A percentile compares a stretch with the other conserved stretches of the same genome.
These are phyloP conservation scores for Nemania diffusa DNA, from an alignment of 2,329 filamentous ascomycete genomes.

Conservation along the genomic window DNA sequence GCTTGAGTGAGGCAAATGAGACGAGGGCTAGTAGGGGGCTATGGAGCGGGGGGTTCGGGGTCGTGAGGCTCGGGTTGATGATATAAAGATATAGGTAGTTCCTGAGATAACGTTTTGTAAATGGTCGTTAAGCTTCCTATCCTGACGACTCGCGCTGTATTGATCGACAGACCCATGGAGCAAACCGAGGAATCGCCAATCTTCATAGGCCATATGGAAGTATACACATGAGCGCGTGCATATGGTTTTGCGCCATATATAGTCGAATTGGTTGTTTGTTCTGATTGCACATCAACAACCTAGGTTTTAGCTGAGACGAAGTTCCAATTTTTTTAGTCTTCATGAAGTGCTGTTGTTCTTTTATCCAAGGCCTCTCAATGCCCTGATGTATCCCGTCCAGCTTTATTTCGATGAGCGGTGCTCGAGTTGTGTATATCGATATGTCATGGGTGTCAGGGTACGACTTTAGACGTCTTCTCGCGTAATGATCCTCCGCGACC, in stretches of 20 bases:
- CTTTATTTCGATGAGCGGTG: background rate
- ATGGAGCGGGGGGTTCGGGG: no score
- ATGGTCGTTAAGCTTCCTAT: background rate
- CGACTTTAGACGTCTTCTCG: slow-evolving; percentile 32
- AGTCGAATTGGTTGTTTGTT: background rate
- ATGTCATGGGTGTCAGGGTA: slow-evolving; percentile 25
- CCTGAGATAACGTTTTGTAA: no score
- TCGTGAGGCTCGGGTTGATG: no score
- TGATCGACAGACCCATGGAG: background rate
- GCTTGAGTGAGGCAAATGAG: no score
- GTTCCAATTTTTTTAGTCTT: background rate
- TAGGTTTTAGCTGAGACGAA: background rate
- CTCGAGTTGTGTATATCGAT: background rate
- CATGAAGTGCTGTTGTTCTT: background rate
- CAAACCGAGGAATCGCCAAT: no score
- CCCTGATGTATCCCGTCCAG: background rate
- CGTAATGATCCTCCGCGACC: slow-evolving; percentile 29
- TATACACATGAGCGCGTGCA: background rate
- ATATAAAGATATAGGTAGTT: no score
- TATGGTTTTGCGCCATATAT: background rate
- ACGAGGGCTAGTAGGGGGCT: no score
- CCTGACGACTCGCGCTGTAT: no score
- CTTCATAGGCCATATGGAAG: no score
- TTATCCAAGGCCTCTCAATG: background rate
- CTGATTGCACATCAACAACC: background rate